A percentile compares a stretch with the other conserved stretches of the same genome.
Evolutionary conservation across 768 basidiomycete genomes (phyloP).

Genomic region (Leucogyrophana mollusca): DNA sequence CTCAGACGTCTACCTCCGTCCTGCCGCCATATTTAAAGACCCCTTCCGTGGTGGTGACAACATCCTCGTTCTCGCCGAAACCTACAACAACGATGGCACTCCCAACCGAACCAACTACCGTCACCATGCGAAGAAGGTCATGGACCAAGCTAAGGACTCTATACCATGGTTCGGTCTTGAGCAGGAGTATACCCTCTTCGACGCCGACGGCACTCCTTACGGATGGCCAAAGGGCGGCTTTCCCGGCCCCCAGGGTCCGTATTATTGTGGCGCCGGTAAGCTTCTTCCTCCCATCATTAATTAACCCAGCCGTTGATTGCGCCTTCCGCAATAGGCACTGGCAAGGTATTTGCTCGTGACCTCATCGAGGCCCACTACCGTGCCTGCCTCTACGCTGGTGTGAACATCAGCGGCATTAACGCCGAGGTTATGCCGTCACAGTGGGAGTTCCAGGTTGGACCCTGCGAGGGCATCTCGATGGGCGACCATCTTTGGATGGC

Average conservation of each 20-base stretch:
- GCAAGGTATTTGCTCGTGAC: conserved; percentile 98
- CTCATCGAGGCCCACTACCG: conserved; percentile 99
- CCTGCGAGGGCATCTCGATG: conserved; percentile 97
- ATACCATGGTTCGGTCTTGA: conserved; percentile 98
- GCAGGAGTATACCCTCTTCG: conserved; percentile 98
- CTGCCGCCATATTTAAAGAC: conserved; percentile 96
- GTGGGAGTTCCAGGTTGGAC: conserved; percentile 99
- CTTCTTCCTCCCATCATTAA: conserved; percentile 8
- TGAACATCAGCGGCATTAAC: conserved; percentile 99
- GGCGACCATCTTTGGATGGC: conserved; percentile 99
- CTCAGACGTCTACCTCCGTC: conserved; percentile 98
- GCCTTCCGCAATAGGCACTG: conserved; percentile 62
- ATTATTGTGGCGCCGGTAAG: conserved; percentile 98
- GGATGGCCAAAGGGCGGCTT: conserved; percentile 99
- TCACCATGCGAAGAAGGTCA: conserved; percentile 89
- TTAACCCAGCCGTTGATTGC: conserved; percentile 13
- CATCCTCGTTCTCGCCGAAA: conserved; percentile 95
- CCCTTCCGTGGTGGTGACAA: conserved; percentile 99
- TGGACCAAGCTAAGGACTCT: conserved; percentile 83
- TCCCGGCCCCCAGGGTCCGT: conserved; percentile 98
- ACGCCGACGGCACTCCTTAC: conserved; percentile 83
- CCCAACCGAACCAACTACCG: conserved; percentile 97
- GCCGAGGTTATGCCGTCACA: conserved; percentile 99
- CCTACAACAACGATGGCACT: conserved; percentile 98
- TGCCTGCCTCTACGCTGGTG: conserved; percentile 89